A percentile compares a stretch with the other conserved stretches of the same genome.
phyloP scores from a whole-genome alignment of 768 basidiomycete genomes.

The Tricholoma furcatifolium region DNA sequence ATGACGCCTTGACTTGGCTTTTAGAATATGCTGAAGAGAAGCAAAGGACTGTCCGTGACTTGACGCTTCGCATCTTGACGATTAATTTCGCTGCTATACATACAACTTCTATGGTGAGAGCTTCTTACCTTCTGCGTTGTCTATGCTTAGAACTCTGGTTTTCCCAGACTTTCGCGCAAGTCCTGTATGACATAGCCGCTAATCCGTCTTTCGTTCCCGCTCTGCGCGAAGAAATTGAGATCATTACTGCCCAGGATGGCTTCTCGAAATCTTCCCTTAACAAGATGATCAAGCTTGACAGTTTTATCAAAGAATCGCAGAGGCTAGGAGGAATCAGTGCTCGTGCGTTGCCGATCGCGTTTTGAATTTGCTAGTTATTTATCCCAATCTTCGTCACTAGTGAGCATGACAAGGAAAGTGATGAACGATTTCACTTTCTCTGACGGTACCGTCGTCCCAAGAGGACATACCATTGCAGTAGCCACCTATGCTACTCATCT shows the following conservation, averaged over 20 bases:
- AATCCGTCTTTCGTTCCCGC: constrained; percentile 28
- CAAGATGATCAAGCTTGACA: constrained; percentile 43
- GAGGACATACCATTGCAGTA: constrained; percentile 18
- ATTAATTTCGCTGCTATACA: constrained; percentile 32
- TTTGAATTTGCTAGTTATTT: not conserved
- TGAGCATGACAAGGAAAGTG: constrained; percentile 19
- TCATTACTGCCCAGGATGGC: constrained; percentile 33
- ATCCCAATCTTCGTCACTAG: too few species aligned
- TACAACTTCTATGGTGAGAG: constrained; percentile 24
- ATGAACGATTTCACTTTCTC: constrained; percentile 25
- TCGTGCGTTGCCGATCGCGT: too few species aligned
- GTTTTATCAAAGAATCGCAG: constrained; percentile 41
- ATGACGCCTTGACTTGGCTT: constrained; percentile 29
- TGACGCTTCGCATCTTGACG: constrained; percentile 22
- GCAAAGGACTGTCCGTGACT: constrained; percentile 16
- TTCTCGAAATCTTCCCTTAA: constrained; percentile 34
- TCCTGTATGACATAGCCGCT: constrained; percentile 35
- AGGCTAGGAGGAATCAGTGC: constrained; percentile 24
- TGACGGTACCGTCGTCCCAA: constrained; percentile 24
- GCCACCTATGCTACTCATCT: constrained; percentile 6
- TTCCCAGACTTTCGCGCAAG: constrained; percentile 35
- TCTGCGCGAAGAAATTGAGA: constrained; percentile 42
- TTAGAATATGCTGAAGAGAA: constrained; percentile 24
- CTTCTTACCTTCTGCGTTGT: not conserved
- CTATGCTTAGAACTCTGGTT: too few species aligned